These are phyloP conservation scores for Azolla pinnata DNA, from an alignment of 75 land plant species.

Conservation along the genomic window DNA sequence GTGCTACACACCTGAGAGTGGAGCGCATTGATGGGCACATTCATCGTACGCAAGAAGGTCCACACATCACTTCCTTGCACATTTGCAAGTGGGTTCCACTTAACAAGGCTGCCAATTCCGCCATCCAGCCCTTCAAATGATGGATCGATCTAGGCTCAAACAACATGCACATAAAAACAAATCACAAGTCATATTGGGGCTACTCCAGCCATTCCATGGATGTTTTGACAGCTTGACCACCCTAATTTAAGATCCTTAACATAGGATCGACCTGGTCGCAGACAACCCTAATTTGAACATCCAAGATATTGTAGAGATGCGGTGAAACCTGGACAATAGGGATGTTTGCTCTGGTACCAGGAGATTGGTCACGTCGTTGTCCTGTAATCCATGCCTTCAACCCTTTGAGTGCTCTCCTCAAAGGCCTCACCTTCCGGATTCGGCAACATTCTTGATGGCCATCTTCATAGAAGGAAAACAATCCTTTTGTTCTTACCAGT, in stretches of 20 bases:
- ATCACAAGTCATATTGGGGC: not conserved
- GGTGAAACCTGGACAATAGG: constrained; percentile 71
- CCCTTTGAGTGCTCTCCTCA: constrained; percentile 67
- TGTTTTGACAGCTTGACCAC: too few relatives aligned
- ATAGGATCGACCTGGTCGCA: too few relatives aligned
- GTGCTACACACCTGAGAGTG: constrained; percentile 61
- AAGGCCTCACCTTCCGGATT: constrained; percentile 71
- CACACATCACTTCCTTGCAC: constrained; percentile 64
- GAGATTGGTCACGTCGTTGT: constrained; percentile 87
- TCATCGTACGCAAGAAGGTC: constrained; percentile 69
- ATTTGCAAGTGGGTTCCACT: constrained; percentile 87
- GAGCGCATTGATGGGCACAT: constrained; percentile 76
- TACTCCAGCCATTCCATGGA: too few relatives aligned
- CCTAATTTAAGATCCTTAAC: too few relatives aligned
- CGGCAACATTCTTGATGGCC: constrained; percentile 96
- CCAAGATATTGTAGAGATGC: not conserved
- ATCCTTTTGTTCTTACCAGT: constrained; percentile 63
- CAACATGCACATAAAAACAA: not conserved
- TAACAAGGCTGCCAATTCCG: constrained; percentile 72
- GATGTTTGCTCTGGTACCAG: constrained; percentile 73
- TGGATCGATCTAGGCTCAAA: constrained; percentile 40
- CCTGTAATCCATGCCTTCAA: constrained; percentile 92
- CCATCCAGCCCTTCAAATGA: constrained; percentile 90
- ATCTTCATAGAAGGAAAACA: constrained; percentile 92
- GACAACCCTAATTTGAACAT: too few relatives aligned